Percentiles rank a stretch among this genome's conserved stretches.
Evolutionary conservation across 139 green algal species (phyloP).

Genomic region (Pleodorina starrii): DNA sequence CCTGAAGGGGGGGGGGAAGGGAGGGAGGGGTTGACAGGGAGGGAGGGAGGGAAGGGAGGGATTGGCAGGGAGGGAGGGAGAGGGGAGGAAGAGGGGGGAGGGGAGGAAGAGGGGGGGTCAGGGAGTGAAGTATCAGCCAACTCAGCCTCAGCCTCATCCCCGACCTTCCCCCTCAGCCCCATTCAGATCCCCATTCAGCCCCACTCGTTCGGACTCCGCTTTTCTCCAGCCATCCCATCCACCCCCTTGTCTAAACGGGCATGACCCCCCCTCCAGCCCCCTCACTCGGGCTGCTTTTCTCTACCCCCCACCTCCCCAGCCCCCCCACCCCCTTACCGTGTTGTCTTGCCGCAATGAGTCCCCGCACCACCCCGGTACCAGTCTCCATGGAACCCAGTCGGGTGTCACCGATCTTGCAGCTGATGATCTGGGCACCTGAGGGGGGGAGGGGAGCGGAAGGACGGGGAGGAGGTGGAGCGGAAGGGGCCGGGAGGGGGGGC

Average conservation of each 20-base stretch:
- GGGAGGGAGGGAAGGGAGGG: not conserved
- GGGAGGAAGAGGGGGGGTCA: not conserved
- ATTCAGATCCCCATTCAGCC: too few relatives aligned
- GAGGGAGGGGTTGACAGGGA: not conserved
- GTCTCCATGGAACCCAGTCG: constrained; percentile 92
- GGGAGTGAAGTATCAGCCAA: not conserved
- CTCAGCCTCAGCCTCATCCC: not conserved
- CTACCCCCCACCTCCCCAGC: not conserved
- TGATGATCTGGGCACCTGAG: constrained; percentile 90
- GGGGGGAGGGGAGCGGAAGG: not conserved
- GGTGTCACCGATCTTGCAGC: constrained; percentile 95
- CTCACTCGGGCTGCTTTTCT: not conserved
- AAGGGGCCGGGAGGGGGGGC: not conserved
- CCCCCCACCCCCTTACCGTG: constrained; percentile 29
- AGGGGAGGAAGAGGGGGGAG: not conserved
- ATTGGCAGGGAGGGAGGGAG: not conserved
- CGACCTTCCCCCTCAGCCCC: not conserved
- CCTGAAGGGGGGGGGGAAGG: constrained; percentile 15
- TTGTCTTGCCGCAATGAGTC: constrained; percentile 74
- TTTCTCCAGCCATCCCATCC: too few relatives aligned
- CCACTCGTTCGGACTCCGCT: not conserved
- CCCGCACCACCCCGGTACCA: constrained; percentile 78
- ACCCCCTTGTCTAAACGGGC: too few relatives aligned
- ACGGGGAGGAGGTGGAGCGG: not conserved
- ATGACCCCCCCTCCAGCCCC: not conserved